phyloP scores from a whole-genome alignment of 1,139 yeast genomes.

The Petasospora rhodanensis region DNA sequence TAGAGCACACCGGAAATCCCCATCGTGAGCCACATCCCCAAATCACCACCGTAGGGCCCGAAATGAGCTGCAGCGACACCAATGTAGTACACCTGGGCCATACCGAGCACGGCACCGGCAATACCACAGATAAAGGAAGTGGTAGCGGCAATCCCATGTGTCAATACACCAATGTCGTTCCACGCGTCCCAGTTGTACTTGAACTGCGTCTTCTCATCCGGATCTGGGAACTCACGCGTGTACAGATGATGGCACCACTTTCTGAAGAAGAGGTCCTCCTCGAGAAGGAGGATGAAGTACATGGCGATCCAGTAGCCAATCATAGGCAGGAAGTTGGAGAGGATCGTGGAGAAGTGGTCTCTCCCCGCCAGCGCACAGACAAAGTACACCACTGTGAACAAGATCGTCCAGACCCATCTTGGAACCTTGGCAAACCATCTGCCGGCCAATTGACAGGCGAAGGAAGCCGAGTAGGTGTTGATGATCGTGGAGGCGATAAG shows the following conservation, averaged over 20 bases:
- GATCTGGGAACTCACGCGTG: slow-evolving; percentile 46
- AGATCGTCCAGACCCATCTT: slow-evolving; percentile 72
- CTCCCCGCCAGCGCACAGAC: slow-evolving; percentile 75
- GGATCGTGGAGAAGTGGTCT: slow-evolving; percentile 65
- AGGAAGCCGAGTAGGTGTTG: slow-evolving; percentile 81
- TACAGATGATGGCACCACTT: slow-evolving; percentile 45
- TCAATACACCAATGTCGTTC: slow-evolving; percentile 52
- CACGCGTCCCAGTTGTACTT: slow-evolving; percentile 35
- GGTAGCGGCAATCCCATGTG: slow-evolving; percentile 63
- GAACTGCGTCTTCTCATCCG: slow-evolving; percentile 16
- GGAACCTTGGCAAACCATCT: slow-evolving; percentile 60
- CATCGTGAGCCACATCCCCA: slow-evolving; percentile 80
- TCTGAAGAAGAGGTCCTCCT: slow-evolving; percentile 74
- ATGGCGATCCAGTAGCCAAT: slow-evolving; percentile 91
- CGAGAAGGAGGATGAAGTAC: slow-evolving; percentile 65
- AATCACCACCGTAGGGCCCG: slow-evolving; percentile 65
- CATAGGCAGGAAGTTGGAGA: slow-evolving; percentile 88
- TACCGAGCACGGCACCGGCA: slow-evolving; percentile 75
- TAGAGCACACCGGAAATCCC: slow-evolving; percentile 68
- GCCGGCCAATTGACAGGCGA: slow-evolving; percentile 72
- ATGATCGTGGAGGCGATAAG: slow-evolving; percentile 74
- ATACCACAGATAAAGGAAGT: slow-evolving; percentile 58
- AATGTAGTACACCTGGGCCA: slow-evolving; percentile 74
- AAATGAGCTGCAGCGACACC: slow-evolving; percentile 62
- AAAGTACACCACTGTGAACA: slow-evolving; percentile 60